These are phyloP conservation scores for Penicillium nordicum DNA, from an alignment of 2,329 filamentous ascomycete species.

Conservation along the genomic window DNA sequence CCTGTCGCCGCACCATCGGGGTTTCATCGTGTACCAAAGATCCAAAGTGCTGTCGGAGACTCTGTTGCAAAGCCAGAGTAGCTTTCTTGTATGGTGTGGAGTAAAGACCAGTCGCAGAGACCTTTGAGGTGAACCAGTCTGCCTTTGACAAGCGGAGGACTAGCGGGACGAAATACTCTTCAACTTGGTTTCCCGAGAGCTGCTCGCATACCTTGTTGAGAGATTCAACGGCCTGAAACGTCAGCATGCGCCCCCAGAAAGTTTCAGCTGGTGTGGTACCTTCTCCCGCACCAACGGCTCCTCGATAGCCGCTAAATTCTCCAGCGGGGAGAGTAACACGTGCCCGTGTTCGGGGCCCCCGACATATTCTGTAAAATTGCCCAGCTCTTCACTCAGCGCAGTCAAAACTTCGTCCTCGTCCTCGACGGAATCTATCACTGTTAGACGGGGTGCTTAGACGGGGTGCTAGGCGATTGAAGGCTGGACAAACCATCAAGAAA, in stretches of 20 bases:
- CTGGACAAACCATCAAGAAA: slow-evolving; percentile 85
- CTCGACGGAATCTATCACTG: slow-evolving; percentile 82
- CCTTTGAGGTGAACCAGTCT: slow-evolving; percentile 99
- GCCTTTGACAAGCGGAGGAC: slow-evolving; percentile 95
- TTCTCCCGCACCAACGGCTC: slow-evolving; percentile 97
- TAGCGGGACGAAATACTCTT: slow-evolving; percentile 95
- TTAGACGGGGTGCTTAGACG: slow-evolving; percentile 24
- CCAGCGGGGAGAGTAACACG: slow-evolving; percentile 91
- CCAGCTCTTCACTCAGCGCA: slow-evolving; percentile 93
- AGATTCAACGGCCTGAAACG: slow-evolving; percentile 83
- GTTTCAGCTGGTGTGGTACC: slow-evolving; percentile 49
- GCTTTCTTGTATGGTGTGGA: slow-evolving; percentile 91
- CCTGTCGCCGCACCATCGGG: slow-evolving; percentile 96
- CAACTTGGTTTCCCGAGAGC: slow-evolving; percentile 85
- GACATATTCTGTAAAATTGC: slow-evolving; percentile 95
- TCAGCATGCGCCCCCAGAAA: slow-evolving; percentile 3
- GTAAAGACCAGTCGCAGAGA: slow-evolving; percentile 94
- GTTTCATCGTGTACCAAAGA: slow-evolving; percentile 96
- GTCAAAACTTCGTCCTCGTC: slow-evolving; percentile 98
- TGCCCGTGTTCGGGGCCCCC: slow-evolving; percentile 91
- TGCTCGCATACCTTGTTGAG: slow-evolving; percentile 98
- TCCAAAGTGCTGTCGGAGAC: slow-evolving; percentile 85
- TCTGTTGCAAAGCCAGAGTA: slow-evolving; percentile 80
- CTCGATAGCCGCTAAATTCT: slow-evolving; percentile 97
- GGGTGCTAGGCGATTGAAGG: slow-evolving; percentile 11